These are phyloP conservation scores for Botrytis sinoallii DNA, from an alignment of 2,329 filamentous ascomycete species.

Conservation along the genomic window DNA sequence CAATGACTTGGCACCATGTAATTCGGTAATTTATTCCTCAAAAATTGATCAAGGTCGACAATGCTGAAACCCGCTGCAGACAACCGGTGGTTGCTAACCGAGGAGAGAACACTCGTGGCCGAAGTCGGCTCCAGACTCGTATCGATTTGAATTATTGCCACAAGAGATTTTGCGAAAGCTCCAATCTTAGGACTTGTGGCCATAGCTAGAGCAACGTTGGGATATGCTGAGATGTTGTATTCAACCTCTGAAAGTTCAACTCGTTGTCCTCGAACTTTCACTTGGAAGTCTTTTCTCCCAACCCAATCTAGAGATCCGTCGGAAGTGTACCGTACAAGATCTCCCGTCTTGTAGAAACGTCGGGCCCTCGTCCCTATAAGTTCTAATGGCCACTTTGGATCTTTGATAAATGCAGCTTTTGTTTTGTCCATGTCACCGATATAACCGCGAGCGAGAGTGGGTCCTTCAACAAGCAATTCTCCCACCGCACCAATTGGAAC, in stretches of 20 bases:
- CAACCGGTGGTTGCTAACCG: constrained; percentile 1
- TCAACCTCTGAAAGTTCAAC: constrained; percentile 62
- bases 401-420: constrained; percentile 37
- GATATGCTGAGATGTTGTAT: constrained; percentile 28
- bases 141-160: constrained; percentile 13
- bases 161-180: constrained; percentile 10
- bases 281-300: constrained; percentile 61
- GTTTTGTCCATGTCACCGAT: constrained; percentile 41
- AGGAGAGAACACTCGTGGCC: neutral
- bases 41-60: neutral
- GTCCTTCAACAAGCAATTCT: constrained; percentile 42
- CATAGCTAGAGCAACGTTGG: constrained; percentile 6
- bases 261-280: constrained; percentile 62
- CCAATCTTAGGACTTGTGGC: constrained; percentile 13
- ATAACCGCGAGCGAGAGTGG: constrained; percentile 41
- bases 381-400: constrained; percentile 33
- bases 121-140: neutral
- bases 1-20: constrained; percentile 29
- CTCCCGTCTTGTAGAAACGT: constrained; percentile 57
- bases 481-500: constrained; percentile 39
- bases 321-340: constrained; percentile 52
- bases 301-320: constrained; percentile 59
- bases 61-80: neutral
- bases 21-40: constrained; percentile 18
- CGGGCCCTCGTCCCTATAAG: constrained; percentile 32